These are phyloP conservation scores for Phialocephala subalpina DNA, from an alignment of 2,329 filamentous ascomycete genomes.

Conservation along the genomic window DNA sequence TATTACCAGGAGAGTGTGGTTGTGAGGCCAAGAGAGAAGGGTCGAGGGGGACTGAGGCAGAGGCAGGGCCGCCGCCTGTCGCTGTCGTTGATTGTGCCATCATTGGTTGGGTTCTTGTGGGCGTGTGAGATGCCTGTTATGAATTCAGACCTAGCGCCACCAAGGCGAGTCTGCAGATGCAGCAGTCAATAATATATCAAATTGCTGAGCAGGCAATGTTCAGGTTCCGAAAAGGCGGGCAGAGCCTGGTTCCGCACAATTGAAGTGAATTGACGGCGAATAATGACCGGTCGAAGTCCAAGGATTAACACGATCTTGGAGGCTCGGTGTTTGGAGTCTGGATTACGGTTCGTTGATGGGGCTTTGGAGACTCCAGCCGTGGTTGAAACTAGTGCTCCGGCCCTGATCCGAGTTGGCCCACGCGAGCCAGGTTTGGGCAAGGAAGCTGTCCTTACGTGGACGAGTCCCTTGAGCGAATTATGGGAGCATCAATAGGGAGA, in stretches of 20 bases:
- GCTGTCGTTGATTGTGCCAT: constrained; percentile 23
- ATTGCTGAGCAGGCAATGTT: no score
- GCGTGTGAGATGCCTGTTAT: constrained; percentile 13
- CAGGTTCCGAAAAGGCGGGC: neutral
- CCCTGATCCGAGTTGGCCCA: neutral
- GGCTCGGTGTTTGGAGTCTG: neutral
- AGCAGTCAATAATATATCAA: no score
- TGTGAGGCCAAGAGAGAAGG: constrained; percentile 26
- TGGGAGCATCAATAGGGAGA: neutral
- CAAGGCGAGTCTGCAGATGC: constrained; percentile 2
- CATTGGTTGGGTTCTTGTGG: constrained; percentile 8
- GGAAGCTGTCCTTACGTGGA: neutral
- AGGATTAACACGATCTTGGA: neutral
- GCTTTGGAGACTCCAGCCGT: neutral
- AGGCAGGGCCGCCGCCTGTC: constrained; percentile 19
- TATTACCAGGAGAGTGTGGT: constrained; percentile 14
- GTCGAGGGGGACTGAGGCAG: constrained; percentile 24
- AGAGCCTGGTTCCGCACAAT: neutral
- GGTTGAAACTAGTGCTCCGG: constrained; percentile 4
- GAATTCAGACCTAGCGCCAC: constrained; percentile 9
- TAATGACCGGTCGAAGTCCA: neutral
- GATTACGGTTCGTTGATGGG: neutral
- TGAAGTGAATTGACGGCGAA: neutral
- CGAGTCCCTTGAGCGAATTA: neutral
- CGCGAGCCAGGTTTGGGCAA: neutral